These are phyloP conservation scores for Ophiostoma triangulosporum DNA, from an alignment of 2,329 filamentous ascomycete genomes.

Conservation along the genomic window DNA sequence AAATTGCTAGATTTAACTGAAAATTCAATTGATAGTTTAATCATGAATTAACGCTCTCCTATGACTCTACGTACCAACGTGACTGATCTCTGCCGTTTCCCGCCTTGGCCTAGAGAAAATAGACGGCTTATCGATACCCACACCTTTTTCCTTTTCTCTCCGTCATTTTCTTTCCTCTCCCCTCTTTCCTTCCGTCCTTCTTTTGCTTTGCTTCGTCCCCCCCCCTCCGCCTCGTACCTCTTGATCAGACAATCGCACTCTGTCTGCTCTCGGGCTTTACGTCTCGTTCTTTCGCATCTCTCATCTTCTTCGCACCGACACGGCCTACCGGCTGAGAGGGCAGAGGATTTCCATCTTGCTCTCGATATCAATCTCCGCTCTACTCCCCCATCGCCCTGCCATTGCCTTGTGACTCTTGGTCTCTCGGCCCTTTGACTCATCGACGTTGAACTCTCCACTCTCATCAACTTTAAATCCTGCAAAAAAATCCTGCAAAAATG, in stretches of 20 bases:
- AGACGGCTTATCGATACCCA: not conserved
- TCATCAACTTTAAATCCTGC: not conserved
- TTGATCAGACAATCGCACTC: not conserved
- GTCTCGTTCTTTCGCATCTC: not conserved
- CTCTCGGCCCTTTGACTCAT: not conserved
- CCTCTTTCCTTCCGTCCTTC: not conserved
- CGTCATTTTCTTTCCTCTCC: not conserved
- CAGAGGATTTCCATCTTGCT: conserved; percentile 5
- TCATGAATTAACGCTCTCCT: too few relatives aligned
- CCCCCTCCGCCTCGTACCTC: not conserved
- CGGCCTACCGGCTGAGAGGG: conserved; percentile 7
- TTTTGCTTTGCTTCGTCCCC: not conserved
- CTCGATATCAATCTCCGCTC: not conserved
- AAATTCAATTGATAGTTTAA: too few relatives aligned
- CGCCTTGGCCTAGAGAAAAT: not conserved
- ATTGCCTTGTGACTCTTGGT: not conserved
- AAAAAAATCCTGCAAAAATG: conserved; percentile 20
- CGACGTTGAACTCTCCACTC: not conserved
- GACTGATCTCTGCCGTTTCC: not conserved
- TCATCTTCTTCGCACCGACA: not conserved
- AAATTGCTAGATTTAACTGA: not conserved
- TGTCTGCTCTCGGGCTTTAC: not conserved
- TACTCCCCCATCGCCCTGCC: not conserved
- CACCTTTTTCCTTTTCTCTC: conserved; percentile 1
- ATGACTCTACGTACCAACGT: too few relatives aligned